Base-by-base conservation (phyloP, 495 filamentous ascomycete species). In the Bombardia bombarda region DNA sequence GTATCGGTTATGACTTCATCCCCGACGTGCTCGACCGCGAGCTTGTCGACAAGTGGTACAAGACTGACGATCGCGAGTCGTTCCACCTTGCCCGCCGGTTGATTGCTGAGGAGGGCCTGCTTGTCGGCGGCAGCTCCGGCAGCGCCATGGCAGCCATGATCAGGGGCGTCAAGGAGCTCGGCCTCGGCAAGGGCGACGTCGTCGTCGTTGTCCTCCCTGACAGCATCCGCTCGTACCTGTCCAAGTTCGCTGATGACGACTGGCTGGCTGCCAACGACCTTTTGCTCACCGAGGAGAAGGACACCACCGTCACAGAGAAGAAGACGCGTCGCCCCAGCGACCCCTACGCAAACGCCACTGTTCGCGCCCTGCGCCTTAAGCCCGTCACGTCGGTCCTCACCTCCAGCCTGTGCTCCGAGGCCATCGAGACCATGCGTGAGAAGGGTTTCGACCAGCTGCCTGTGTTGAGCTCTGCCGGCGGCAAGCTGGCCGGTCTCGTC, bases 1-100 rank as follows among this genome's bases (percentile, higher is more conserved):
- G 92, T 17, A 97, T 99, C 56, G 92, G 92, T 18, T 99, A 99
- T 57, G 92, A 99, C 57, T 99, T 99, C 57, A 84, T 97, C 40
- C 92, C 92, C 4, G 84, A 95, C 28, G 92, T 99, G 1, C 74
- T 99, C 19, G 83, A 94, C 52, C 86, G 82, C 47, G 59, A 80
- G 7, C 59, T 73, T 18, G 85, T 99, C n/a, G 82, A 95, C 59
- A 82, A 82, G 51, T 99, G 92, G 92, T 94, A 95, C 64, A 99
- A 99, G 74, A 97, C 92, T 3, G 86, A 86, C 30, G 92, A 99
- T 50, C 79, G 77, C 45, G 89, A 95, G 55, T 88, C 87, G 17
- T 99, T 99, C 63, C 70, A 79, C 44, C 90, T 86, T 57, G 86
- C 92, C 8, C 78, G 92, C 17, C 79, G 89, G 32, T 67, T 99